Evolutionary conservation across 108 stramenopile species (phyloP), one percentile per base, ranked within the genome.

Genomic region (Cylindrotheca closterium): DNA sequence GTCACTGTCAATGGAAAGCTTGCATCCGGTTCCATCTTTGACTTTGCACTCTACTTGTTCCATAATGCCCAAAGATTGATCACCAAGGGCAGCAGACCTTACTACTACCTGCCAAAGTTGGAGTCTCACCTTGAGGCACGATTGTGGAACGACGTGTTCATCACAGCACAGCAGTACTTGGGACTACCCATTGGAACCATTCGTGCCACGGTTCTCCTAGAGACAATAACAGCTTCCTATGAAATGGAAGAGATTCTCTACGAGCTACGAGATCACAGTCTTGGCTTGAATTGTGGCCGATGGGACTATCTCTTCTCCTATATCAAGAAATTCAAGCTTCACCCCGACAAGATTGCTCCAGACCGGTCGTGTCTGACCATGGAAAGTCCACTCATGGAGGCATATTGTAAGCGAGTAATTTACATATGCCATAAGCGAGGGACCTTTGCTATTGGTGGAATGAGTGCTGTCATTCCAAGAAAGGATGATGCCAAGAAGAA

Each of bases 241-340:
- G 89, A 96, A 63, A 96, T 96, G 93, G 96, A 97, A 63, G 96
- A 95, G 68, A 91, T 97, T 66, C 78, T 96, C 30, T 94, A 95
- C 74, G 95, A 95, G 70, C 81, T 97, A n/a, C 84, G 89, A 22
- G 82, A 89, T 45, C 95, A 97, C 72, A 91, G 89, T 19, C 54
- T 91, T n/a, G 96, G 95, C 32, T 73, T 97, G 55, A 97, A 97
- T 65, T 96, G 95, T 68, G 96, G 96, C 28, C 85, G 95, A 17
- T 97, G 95, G 95, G 96, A 97, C 65, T 97, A 97, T 70, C 74
- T 96, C 30, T 97, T 97, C 78, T 83, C 81, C 24, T 94, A 82
- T 80, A 94, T 97, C 71, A 96, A 97, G 75, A 92, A 92, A 59
- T 89, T 93, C 65, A 88, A 88, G 69, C 73, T 72, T 47, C 92